Percentiles rank a stretch among this genome's conserved stretches.
phyloP scores from a whole-genome alignment of 495 filamentous ascomycete genomes.

The Penicillium ucsense region DNA sequence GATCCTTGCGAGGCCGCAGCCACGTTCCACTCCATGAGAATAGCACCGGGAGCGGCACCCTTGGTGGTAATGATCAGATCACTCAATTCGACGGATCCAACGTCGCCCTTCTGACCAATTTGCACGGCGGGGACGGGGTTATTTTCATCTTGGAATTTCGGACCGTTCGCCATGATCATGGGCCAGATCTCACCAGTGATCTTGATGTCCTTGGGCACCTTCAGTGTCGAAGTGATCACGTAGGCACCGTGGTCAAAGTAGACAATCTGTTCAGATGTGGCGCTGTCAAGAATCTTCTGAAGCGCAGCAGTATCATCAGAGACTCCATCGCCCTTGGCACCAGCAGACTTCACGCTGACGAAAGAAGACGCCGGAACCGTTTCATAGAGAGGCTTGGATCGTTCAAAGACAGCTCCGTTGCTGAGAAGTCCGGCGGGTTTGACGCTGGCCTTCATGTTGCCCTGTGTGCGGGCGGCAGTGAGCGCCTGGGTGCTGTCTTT shows the following conservation, averaged over 20 bases:
- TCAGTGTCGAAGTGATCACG: conserved; percentile 72
- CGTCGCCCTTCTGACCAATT: conserved; percentile 70
- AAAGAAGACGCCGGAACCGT: conserved; percentile 37
- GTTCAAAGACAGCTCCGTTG: conserved; percentile 49
- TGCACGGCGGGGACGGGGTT: conserved; percentile 58
- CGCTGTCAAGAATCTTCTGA: conserved; percentile 61
- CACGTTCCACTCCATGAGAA: conserved; percentile 88
- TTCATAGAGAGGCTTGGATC: conserved; percentile 60
- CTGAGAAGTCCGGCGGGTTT: conserved; percentile 32
- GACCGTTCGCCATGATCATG: conserved; percentile 73
- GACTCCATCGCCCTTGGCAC: conserved; percentile 67
- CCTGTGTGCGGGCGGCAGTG: conserved; percentile 31
- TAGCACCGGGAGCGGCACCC: conserved; percentile 74
- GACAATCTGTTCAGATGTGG: conserved; percentile 51
- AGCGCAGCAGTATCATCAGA: conserved; percentile 54
- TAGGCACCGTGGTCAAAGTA: conserved; percentile 93
- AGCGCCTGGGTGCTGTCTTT: conserved; percentile 15
- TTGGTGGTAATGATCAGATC: conserved; percentile 54
- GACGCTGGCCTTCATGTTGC: conserved; percentile 18
- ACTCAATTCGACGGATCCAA: conserved; percentile 71
- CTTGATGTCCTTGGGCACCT: conserved; percentile 52
- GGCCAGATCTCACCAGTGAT: conserved; percentile 92
- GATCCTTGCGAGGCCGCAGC: conserved; percentile 55
- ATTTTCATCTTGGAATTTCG: conserved; percentile 55
- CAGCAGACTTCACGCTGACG: conserved; percentile 63